Base-by-base conservation (phyloP, 2,329 filamentous ascomycete species). In the Arthroderma sp. region DNA sequence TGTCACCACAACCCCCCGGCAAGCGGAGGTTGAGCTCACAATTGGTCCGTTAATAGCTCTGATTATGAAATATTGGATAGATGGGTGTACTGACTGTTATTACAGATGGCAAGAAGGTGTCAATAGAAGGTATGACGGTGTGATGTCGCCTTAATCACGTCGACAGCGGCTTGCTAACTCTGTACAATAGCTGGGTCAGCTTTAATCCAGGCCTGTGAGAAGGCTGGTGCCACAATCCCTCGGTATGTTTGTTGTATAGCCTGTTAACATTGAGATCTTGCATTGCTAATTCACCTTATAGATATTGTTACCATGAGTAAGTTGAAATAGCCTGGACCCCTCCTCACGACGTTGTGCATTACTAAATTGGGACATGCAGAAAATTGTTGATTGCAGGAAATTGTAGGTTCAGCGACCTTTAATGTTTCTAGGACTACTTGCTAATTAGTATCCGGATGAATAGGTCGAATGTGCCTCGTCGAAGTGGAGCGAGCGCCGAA, bases 321-420 rank as follows among this genome's bases (percentile, higher is more conserved):
- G 78, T 71, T 56, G 37, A 48, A 41, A 43, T 29, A 29, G 11
- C 30, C 31, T 3, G 29, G 8, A 6, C 8, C 22, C 6, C n/a
- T 22, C 6, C 9, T 34, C 11, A 34, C 32, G 11, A 40, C 22
- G 11, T 30, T 36, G 36, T 42, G 22, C 43, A 29, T 40, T 36
- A 30, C 46, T 48, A 46, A 50, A 29, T 46, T 28, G 10, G 7
- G 8, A 22, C 15, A 36, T 42, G 46, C 60, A 89, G 85, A 66
- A 96, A 98, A 72, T 77, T 98, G 56, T 87, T 94, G 82, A 94
- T 98, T 75, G 91, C 91, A 60, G 91, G 91, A 68, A 98, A 96
- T 71, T 98, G 91, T 71, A 57, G 38, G 63, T 22, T 22, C 15
- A 22, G 15, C 15, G 15, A 22, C 15, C 15, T 22, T 22, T 10